Conservation (phyloP, 2,329 filamentous ascomycete genomes). For the Pseudogymnoascus sp. region DNA sequence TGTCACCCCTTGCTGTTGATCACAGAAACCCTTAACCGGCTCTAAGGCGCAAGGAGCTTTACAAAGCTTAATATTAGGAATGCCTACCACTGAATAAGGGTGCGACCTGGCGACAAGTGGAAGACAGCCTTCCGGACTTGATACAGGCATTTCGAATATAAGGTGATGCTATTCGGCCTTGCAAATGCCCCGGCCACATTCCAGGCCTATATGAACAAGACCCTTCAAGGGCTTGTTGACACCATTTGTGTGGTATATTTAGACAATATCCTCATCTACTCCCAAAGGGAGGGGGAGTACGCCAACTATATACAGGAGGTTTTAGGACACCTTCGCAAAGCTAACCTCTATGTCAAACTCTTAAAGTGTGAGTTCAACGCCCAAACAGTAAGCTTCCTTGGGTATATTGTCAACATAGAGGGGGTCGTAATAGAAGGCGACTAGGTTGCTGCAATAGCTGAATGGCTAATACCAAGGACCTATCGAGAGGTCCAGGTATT, state of each 20-base stretch:
- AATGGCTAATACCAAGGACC: conserved; percentile 16
- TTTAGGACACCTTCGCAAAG: background rate
- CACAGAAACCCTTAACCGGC: background rate
- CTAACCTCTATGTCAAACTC: background rate
- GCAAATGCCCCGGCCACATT: conserved; percentile 14
- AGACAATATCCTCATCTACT: conserved; percentile 15
- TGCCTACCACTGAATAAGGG: conserved; percentile 14
- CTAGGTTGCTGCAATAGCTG: conserved; percentile 12
- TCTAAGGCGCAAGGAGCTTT: conserved; percentile 4
- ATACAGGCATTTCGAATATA: conserved; percentile 13
- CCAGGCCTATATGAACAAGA: conserved; percentile 12
- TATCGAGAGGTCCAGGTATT: conserved; percentile 24
- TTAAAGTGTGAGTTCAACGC: conserved; percentile 16
- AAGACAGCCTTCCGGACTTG: conserved; percentile 17
- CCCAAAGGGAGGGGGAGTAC: background rate
- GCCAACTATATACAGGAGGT: too few relatives aligned
- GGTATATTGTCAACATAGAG: conserved; percentile 12
- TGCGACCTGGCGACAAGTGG: conserved; percentile 16
- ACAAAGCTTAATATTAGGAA: conserved; percentile 12
- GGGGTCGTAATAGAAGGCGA: conserved; percentile 14
- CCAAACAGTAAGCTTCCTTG: conserved; percentile 14
- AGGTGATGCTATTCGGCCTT: conserved; percentile 16
- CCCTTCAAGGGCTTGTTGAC: background rate
- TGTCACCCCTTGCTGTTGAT: conserved; percentile 10
- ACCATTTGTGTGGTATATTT: conserved; percentile 11